Evolutionary conservation across 2,329 filamentous ascomycete species (phyloP), one percentile per base, ranked within the genome.

Genomic region (Myriosclerotinia curreyana): DNA sequence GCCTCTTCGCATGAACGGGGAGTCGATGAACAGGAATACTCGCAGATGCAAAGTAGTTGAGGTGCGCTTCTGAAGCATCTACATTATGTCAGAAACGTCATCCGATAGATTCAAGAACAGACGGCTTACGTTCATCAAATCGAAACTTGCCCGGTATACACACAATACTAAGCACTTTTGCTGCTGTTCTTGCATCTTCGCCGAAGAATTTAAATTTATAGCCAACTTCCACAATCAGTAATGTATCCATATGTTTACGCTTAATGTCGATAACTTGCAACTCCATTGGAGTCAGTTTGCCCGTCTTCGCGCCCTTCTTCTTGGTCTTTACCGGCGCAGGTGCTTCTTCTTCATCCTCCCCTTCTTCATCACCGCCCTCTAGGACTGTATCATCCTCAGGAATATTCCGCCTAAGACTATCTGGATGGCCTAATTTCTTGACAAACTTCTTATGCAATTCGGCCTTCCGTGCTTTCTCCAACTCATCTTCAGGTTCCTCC

Each of bases 181-280:
- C 91, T 5, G 94, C 95, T 62, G 86, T 85, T 61, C 92, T 85
- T 11, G 95, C 95, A 79, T 99, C 95, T 72, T 98, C 94, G 14
- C 95, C 95, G 74, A 96, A 96, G 79, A 99, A 96, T 42, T 90
- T 88, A 77, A 96, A 99, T 75, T 99, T 99, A 79, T 99, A 99
- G 59, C 95, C 95, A 11, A 98, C 95, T 75, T 99, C 94, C 60
- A 98, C 87, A 15, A 98, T 90, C 62, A 99, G 81, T 25, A 99
- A 72, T 0, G 94, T 95, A 74, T 98, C 95, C 79, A 92, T 83
- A 74, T 98, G 88, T 70, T 94, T 91, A 66, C 87, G 83, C 78
- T 99, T 99, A 76, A 99, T 96, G 22, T 96, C 93, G 7, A 99
- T 82, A 65, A 96, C 90, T 72, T 98, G 95, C 49, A 90, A 84